Evolutionary conservation across 176 grass and related monocot species (phyloP).

Genomic region (Musa acuminata): DNA sequence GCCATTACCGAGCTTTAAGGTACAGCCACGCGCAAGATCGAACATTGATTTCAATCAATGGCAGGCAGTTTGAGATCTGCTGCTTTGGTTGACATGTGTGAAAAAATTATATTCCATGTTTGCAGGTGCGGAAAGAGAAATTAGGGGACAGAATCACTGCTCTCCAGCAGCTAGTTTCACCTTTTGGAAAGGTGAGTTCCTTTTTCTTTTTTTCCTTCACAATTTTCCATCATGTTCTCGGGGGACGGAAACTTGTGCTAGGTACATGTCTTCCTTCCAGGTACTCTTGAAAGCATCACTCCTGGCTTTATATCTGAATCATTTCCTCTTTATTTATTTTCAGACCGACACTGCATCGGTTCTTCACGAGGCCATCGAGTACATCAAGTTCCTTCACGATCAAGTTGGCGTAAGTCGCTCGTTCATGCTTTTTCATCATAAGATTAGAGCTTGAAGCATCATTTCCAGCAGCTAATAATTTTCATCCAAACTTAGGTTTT

Average conservation of each 20-base stretch:
- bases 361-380: conserved; percentile 92
- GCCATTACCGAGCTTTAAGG: conserved; percentile 75
- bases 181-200: conserved; percentile 95
- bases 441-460: no score
- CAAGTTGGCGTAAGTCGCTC: conserved; percentile 70
- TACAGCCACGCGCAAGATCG: conserved; percentile 5
- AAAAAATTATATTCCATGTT: neutral
- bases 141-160: conserved; percentile 98
- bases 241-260: no score
- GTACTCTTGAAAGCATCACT: neutral
- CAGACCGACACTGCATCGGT: conserved; percentile 95
- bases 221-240: neutral
- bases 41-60: neutral
- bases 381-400: conserved; percentile 82
- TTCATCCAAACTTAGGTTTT: conserved; percentile 37
- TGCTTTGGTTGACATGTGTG: neutral
- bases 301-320: neutral
- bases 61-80: neutral
- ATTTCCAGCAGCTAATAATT: no score
- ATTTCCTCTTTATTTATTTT: conserved; percentile 6
- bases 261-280: neutral
- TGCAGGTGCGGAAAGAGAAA: conserved; percentile 93
- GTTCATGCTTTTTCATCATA: no score
- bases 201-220: neutral
- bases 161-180: conserved; percentile 91